Base-by-base conservation (phyloP, 208 protist species). In the Spongospora subterranea region DNA sequence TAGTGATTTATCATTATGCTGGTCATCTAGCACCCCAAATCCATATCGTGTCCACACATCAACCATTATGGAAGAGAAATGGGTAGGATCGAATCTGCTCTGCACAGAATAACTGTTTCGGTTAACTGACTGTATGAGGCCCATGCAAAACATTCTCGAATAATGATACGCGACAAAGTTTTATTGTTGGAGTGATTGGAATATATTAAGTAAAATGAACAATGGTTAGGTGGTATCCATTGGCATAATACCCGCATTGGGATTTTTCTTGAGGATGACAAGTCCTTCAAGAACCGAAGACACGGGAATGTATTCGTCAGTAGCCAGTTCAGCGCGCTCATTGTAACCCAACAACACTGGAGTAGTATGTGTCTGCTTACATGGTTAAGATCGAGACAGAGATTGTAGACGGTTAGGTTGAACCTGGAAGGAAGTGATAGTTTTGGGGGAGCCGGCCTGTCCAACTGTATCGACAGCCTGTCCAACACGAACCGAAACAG, bases 351-450 rank as follows among this genome's bases (percentile, higher is more conserved):
- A 91, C n/a, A 99, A 94, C 0, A 99, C 97, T 40, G 99, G 99
- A 0, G 99, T 99, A 0, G 94, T 98, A 91, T 99, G 97, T n/a
- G 98, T 99, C 93, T 99, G 71, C 29, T 17, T 82, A 43, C 6
- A 82, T 39, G n/a, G 13, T 82, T 43, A 82, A 43, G n/a, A 40
- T 45, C n/a, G 35, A 43, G 6, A 20, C n/a, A n/a, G n/a, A n/a
- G n/a, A n/a, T n/a, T n/a, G n/a, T n/a, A n/a, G n/a, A n/a, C n/a
- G n/a, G n/a, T n/a, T n/a, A n/a, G n/a, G n/a, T n/a, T 45, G 17
- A n/a, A 82, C 71, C 93, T 99, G 98, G 93, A 99, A 99, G 66
- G 98, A 98, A 13, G 99, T 99, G 95, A 99, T 99, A 0, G 97
- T 94, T 94, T 99, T 99, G 0, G 98, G 98, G 38, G 45, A 97